Evolutionary conservation across 2,329 filamentous ascomycete species (phyloP).

Genomic region (Aspergillus sergii): DNA sequence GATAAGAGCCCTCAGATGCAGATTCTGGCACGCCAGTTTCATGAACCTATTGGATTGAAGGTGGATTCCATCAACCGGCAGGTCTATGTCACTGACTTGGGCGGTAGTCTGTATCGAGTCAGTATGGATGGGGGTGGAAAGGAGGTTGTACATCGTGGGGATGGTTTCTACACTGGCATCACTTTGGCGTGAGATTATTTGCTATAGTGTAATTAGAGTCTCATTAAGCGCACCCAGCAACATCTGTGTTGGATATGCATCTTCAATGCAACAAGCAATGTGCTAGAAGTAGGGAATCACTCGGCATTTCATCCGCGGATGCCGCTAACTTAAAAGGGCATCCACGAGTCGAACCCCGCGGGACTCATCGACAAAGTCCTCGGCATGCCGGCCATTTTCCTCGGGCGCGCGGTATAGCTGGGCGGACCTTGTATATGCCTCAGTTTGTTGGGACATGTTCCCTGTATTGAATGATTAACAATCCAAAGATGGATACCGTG

Average conservation of each 20-base stretch:
- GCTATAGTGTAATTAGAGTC: too few relatives aligned
- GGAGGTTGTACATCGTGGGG: conserved; percentile 21
- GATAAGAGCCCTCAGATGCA: conserved; percentile 14
- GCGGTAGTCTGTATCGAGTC: conserved; percentile 26
- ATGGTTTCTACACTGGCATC: conserved; percentile 25
- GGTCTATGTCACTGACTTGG: conserved; percentile 28
- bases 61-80: conserved; percentile 20
- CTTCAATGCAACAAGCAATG: too few relatives aligned
- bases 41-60: conserved; percentile 32
- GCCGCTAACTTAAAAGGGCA: background rate
- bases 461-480: background rate
- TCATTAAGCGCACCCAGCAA: too few relatives aligned
- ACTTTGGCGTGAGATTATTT: background rate
- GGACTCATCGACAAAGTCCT: background rate
- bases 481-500: background rate
- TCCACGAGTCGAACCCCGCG: background rate
- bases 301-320: background rate
- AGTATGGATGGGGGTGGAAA: conserved; percentile 20
- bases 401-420: background rate
- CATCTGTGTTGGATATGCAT: too few relatives aligned
- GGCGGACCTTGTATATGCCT: background rate
- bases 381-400: background rate
- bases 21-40: conserved; percentile 25
- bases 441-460: background rate
- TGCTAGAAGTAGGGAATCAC: too few relatives aligned